Base-by-base conservation (phyloP, 176 grass and related monocot species). In the Carex pumila region DNA sequence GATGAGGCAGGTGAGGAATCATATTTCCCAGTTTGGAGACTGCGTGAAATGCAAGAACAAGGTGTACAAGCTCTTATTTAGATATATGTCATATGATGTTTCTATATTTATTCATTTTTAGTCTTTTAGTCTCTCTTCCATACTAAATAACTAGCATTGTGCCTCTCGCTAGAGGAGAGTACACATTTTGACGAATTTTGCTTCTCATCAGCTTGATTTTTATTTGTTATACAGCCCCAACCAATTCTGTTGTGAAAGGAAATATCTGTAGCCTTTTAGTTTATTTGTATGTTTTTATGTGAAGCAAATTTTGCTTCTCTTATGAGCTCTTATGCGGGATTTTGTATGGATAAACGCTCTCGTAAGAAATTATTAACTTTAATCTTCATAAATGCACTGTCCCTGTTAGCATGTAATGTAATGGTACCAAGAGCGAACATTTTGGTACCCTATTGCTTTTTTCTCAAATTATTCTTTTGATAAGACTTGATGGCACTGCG, bases 61-160 rank as follows among this genome's bases (percentile, higher is more conserved):
- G 93, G 91, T 49, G 58, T 95, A 47, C 92, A 90, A 86, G 84
- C 93, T 79, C 96, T 98, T 45, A 98, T 98, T 88, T 98, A 98
- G 88, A 86, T 45, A 31, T 30, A 49, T 19, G 14, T 65, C 71
- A 54, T 52, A 69, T 82, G 29, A 66, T 82, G 60, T 82, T 82
- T 29, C 57, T 39, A 39, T 62, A 66, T 52, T 82, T 66, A 82
- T 82, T 82, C 67, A n/a, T 82, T 82, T 80, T 36, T 82, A 34
- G 15, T 81, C 30, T 82, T 80, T 36, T 82, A 34, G 15, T 81
- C 30, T 41, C 19, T 82, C 39, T 61, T 71, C 43, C 59, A 49
- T 82, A 61, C 39, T 82, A 82, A 74, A 82, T 67, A 65, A 66
- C 39, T 49, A 64, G 61, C 61, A 64, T 69, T 66, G 81, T 83